Base-by-base conservation (phyloP, 495 filamentous ascomycete species). In the Trichoderma reesei region DNA sequence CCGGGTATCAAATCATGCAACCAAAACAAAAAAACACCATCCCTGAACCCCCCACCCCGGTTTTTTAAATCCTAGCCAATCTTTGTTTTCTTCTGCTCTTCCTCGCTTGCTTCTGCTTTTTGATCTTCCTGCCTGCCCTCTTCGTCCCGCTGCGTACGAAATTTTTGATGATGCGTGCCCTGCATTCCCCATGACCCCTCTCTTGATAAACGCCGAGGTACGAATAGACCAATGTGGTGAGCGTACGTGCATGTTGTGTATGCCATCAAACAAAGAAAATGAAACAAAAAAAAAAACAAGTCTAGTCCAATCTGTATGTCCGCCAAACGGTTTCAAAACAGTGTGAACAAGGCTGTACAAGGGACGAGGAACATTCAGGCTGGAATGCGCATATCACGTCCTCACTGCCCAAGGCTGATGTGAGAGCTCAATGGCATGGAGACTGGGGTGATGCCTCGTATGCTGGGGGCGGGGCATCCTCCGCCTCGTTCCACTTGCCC, bases 391-490 rank as follows among this genome's bases (percentile, higher is more conserved):
- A 56, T 33, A 26, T 33, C 26, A 31, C 8, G 48, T 56, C 48
- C 11, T 56, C 10, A 3, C 20, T 3, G 44, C 18, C 5, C 31
- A 46, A 59, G 26, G 51, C 10, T 61, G 33, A 2, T 14, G 9
- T 33, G 13, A 4, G 8, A 14, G 42, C 8, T 9, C 18, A 56
- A 34, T 33, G 51, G 51, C 51, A 54, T 18, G 46, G 46, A 16
- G 51, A 56, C 51, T 56, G 26, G 3, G 51, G 51, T 70, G 69
- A 69, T 74, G 79, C 70, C 66, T 83, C 79, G 70, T 88, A 88
- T 62, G 86, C 86, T 10, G 86, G 86, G 36, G 86, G 85, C 1
- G 85, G 86, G 8, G 74, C 71, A n/a, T 85, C 82, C 44, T 85
- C 80, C 41, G 70, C 72, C 62, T 77, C 83, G 36, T 74, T 78